Evolutionary conservation across 306 rosid genomes (phyloP), one percentile per base, ranked within the genome.

Genomic region (Fragaria iinumae): DNA sequence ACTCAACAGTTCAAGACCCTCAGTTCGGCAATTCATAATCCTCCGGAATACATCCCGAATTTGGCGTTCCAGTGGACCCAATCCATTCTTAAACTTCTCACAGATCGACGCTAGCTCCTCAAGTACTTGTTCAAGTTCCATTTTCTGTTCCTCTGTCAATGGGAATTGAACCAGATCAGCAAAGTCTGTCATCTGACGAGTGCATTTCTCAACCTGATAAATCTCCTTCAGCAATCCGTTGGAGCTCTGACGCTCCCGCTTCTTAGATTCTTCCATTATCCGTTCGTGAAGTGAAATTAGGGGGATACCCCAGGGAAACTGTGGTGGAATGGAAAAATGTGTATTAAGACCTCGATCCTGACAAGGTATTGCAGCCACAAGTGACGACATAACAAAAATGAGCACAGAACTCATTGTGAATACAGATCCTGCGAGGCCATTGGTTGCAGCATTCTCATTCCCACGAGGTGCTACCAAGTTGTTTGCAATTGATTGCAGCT

Each of bases 301-400:
- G 0, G 91, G 86, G 36, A 76, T 74, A 63, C 93, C 81, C 98
- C 98, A 92, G 0, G 93, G 36, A 68, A 84, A 92, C 25, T 89
- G 93, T 81, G 86, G 87, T 0, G 92, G 96, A 45, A 89, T 66
- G 44, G 93, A 83, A 50, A 95, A 92, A 50, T 92, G 96, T 77
- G 87, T 86, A 73, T 77, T 86, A 29, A 92, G 75, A 59, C 97
- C 89, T 52, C 96, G 85, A 74, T 95, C 97, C 76, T 95, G 98
- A 75, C 98, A 95, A 11, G 97, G 98, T 73, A 95, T 84, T 49
- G 98, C 96, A 17, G 98, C 98, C 62, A 92, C 97, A 38, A 95
- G 90, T 69, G 84, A 79, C 87, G 96, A 95, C 77, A 88, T 80
- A 43, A 89, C 97, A 80, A 95, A 86, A 59, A 89, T 74, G 49